Percentiles rank a stretch among this genome's conserved stretches.
Conservation (phyloP, 495 filamentous ascomycete genomes). For the Hyaloscypha hepaticicola region DNA sequence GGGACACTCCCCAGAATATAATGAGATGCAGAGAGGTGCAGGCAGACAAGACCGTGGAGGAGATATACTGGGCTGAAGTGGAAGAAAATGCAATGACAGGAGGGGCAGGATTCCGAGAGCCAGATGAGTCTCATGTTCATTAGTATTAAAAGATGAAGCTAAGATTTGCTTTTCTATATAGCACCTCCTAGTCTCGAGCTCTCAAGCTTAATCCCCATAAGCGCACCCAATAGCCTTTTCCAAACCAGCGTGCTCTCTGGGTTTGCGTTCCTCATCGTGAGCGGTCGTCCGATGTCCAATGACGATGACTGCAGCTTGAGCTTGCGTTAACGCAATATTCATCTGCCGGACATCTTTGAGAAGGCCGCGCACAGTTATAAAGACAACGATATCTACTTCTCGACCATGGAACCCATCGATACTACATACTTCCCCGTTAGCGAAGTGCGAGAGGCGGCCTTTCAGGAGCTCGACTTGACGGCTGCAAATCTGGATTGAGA, state of each 20-base stretch:
- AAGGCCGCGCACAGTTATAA: conserved; percentile 50
- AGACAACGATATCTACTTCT: conserved; percentile 52
- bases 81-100: too few species aligned
- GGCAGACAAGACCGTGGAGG: too few species aligned
- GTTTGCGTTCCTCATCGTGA: conserved; percentile 32
- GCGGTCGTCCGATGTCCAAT: conserved; percentile 44
- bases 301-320: conserved; percentile 43
- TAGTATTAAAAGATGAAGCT: too few species aligned
- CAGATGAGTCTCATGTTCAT: too few species aligned
- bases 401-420: conserved; percentile 54
- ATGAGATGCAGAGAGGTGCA: too few species aligned
- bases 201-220: conserved; percentile 29
- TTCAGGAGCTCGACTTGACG: conserved; percentile 42
- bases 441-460: conserved; percentile 28
- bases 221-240: conserved; percentile 16
- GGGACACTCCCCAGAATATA: too few species aligned
- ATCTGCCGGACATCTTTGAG: conserved; percentile 49
- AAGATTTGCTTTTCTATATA: too few species aligned
- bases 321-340: conserved; percentile 52
- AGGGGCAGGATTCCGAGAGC: too few species aligned
- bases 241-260: conserved; percentile 24
- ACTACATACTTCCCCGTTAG: conserved; percentile 40
- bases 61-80: too few species aligned
- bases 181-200: too few species aligned
- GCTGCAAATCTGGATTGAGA: too few species aligned